phyloP scores from a whole-genome alignment of 179 eudicot genomes.

The Nepenthes alata region DNA sequence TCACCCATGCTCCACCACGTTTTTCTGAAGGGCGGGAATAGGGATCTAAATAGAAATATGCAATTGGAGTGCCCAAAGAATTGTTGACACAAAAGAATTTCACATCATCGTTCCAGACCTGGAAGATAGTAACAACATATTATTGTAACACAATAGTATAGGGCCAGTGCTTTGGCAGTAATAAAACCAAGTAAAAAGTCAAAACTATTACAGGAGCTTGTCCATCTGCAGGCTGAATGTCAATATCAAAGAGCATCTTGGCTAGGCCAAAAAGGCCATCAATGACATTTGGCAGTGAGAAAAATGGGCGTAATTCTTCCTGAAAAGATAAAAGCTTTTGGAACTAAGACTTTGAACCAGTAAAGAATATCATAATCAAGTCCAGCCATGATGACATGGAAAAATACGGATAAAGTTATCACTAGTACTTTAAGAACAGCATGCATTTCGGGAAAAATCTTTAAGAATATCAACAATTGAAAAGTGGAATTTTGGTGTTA shows the following conservation, averaged over 20 bases:
- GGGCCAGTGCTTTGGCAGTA: neutral
- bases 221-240: slow-evolving; percentile 29
- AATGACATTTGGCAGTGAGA: slow-evolving; percentile 23
- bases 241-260: slow-evolving; percentile 23
- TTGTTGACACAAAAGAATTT: slow-evolving; percentile 15
- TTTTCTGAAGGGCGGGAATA: slow-evolving; percentile 22
- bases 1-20: slow-evolving; percentile 19
- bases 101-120: slow-evolving; percentile 20
- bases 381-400: too few relatives aligned
- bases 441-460: too few relatives aligned
- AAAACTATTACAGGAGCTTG: slow-evolving; percentile 26
- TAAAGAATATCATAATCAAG: too few relatives aligned
- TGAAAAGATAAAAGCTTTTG: slow-evolving; percentile 3
- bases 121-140: slow-evolving; percentile 1
- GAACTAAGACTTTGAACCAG: neutral
- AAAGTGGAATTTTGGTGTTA: too few relatives aligned
- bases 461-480: too few relatives aligned
- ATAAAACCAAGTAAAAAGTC: neutral
- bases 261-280: slow-evolving; percentile 26
- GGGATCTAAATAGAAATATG: slow-evolving; percentile 20
- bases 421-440: too few relatives aligned
- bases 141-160: neutral
- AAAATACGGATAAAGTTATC: too few relatives aligned
- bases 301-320: slow-evolving; percentile 24
- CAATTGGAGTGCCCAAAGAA: slow-evolving; percentile 11